These are phyloP conservation scores for Quercus alba DNA, from an alignment of 306 rosid genomes.

Conservation along the genomic window DNA sequence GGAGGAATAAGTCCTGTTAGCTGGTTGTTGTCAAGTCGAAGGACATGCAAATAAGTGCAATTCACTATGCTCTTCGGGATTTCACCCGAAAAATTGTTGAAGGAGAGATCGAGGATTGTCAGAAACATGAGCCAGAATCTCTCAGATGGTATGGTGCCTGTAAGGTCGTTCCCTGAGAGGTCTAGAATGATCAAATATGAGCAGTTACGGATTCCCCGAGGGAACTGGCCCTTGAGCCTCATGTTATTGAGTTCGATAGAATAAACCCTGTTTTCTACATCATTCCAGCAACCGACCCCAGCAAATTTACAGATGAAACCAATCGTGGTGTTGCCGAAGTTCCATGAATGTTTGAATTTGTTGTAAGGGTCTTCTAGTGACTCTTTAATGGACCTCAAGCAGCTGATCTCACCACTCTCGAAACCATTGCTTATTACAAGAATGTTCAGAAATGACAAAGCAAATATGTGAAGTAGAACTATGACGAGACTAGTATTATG, in stretches of 20 bases:
- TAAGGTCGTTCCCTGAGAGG: constrained; percentile 58
- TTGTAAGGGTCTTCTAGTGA: constrained; percentile 54
- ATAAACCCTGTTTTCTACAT: constrained; percentile 61
- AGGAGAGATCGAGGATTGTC: constrained; percentile 58
- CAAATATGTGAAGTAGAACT: not conserved
- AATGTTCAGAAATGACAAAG: constrained; percentile 9
- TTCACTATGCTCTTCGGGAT: constrained; percentile 46
- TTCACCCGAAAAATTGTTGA: constrained; percentile 56
- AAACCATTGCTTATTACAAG: not conserved
- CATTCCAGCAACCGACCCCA: constrained; percentile 87
- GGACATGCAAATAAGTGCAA: constrained; percentile 48
- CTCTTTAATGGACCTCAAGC: constrained; percentile 39
- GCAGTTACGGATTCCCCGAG: no score
- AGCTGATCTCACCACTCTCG: constrained; percentile 32
- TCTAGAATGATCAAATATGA: no score
- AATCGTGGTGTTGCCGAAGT: constrained; percentile 50
- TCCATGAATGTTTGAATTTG: constrained; percentile 52
- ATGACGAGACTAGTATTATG: no score
- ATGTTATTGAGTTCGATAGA: constrained; percentile 46
- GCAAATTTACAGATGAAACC: constrained; percentile 62
- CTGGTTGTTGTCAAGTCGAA: constrained; percentile 56
- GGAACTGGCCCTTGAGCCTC: constrained; percentile 80
- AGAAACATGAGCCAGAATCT: not conserved
- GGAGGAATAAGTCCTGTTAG: constrained; percentile 31
- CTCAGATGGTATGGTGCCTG: constrained; percentile 8